Base-by-base conservation (phyloP, 805 yeast species). In the Kodamaea restingae region DNA sequence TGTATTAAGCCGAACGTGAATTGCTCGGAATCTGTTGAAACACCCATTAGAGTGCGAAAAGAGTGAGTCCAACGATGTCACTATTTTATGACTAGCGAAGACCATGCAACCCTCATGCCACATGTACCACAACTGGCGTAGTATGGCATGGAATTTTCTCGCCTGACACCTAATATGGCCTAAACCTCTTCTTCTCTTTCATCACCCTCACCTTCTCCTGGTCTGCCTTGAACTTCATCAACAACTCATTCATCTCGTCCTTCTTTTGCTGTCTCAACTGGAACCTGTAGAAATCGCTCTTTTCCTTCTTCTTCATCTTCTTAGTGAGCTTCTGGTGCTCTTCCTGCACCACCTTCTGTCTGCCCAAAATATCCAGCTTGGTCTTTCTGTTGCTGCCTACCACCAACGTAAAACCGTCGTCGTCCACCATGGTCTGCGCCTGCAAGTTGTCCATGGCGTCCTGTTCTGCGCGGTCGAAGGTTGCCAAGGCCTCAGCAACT, bases 241-340 rank as follows among this genome's bases (percentile, higher is more conserved):
- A 70, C 55, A 93, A 69, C 39, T 86, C 88, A 56, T 87, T 86
- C 86, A 93, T 88, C 61, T 91, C 96, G 46, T 75, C 78, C 70
- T 93, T 93, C 75, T 90, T 91, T 55, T 79, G 76, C 60, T 93
- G 96, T 63, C 99, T 81, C 50, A 93, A 77, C 68, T 93, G 99
- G 78, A 90, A 93, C 53, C 96, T 75, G 70, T 93, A 93, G 70
- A 93, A 93, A 64, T 95, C 98, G 49, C 76, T 73, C 69, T 90
- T 87, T 52, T 86, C 90, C 56, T 80, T 80, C 61, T 75, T 78
- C 61, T 82, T 80, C 65, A 74, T 69, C 60, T 76, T 83, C 38
- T 70, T 63, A 43, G 65, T 60, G 11, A 66, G 62, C 40, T 62
- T 67, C 2, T 58, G 67, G 40, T 51, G 52, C 46, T 55, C 66